Conservation (phyloP, 331 rosid genomes). For the Saraca asoca region DNA sequence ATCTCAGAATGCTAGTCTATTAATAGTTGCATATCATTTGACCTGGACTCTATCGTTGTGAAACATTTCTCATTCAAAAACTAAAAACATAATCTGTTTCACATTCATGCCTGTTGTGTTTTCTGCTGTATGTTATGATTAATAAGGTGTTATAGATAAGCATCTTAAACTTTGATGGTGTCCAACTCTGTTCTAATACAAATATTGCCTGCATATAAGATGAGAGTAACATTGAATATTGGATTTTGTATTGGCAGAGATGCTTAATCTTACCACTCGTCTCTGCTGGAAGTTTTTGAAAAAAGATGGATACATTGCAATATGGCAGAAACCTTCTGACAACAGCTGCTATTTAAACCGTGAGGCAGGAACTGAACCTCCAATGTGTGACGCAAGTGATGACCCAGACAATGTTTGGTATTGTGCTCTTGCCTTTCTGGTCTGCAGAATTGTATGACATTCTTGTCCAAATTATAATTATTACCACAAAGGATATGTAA, state of each 20-base stretch:
- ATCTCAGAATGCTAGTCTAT: no score
- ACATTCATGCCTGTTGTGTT: background rate
- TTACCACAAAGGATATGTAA: conserved; percentile 18
- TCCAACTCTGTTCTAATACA: conserved; percentile 12
- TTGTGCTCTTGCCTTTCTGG: conserved; percentile 33
- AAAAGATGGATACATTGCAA: conserved; percentile 78
- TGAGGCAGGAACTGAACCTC: conserved; percentile 70
- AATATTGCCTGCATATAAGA: conserved; percentile 17
- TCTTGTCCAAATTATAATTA: conserved; percentile 5
- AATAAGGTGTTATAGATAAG: conserved; percentile 18
- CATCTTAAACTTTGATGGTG: background rate
- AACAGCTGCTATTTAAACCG: conserved; percentile 79
- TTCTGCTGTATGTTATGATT: conserved; percentile 13
- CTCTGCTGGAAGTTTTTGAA: conserved; percentile 89
- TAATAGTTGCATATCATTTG: no score
- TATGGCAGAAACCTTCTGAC: conserved; percentile 85
- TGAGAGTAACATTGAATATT: conserved; percentile 23
- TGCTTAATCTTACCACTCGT: conserved; percentile 81
- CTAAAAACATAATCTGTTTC: conserved; percentile 1
- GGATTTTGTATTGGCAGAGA: conserved; percentile 58
- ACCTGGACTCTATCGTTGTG: no score
- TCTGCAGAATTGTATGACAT: conserved; percentile 24
- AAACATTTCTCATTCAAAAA: conserved; percentile 20
- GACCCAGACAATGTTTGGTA: conserved; percentile 91
- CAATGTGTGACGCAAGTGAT: conserved; percentile 68